phyloP scores from a whole-genome alignment of 805 yeast genomes.

The Hanseniaspora lachancei region DNA sequence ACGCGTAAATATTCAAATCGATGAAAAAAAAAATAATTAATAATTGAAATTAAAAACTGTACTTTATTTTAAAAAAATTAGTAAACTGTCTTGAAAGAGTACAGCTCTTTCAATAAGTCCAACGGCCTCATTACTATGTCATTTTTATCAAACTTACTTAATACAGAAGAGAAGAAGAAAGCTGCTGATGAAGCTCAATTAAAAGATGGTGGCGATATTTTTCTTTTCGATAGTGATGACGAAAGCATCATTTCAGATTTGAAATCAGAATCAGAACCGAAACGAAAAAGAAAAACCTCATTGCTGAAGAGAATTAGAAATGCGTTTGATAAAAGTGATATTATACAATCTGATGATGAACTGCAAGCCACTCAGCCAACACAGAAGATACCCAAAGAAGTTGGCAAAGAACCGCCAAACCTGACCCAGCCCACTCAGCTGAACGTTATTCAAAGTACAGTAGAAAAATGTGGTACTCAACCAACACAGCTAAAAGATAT shows the following conservation, averaged over 20 bases:
- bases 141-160: not conserved
- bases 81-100: no score
- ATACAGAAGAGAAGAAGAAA: not conserved
- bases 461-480: not conserved
- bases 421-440: constrained; percentile 9
- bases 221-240: constrained; percentile 12
- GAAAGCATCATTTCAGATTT: constrained; percentile 15
- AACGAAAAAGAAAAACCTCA: constrained; percentile 17
- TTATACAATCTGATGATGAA: not conserved
- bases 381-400: constrained; percentile 11
- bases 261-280: constrained; percentile 16
- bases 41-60: no score
- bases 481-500: not conserved
- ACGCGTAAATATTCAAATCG: no score
- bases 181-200: not conserved
- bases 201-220: not conserved
- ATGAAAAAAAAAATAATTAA: not conserved
- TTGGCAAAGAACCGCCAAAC: not conserved
- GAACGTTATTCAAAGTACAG: not conserved
- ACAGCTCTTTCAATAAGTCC: no score
- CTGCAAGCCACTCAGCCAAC: constrained; percentile 11
- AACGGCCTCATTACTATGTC: not conserved
- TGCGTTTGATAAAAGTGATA: constrained; percentile 8
- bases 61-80: no score
- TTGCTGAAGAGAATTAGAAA: constrained; percentile 9